Base-by-base conservation (phyloP, 2,329 filamentous ascomycete genomes). In the Periconia digitata region DNA sequence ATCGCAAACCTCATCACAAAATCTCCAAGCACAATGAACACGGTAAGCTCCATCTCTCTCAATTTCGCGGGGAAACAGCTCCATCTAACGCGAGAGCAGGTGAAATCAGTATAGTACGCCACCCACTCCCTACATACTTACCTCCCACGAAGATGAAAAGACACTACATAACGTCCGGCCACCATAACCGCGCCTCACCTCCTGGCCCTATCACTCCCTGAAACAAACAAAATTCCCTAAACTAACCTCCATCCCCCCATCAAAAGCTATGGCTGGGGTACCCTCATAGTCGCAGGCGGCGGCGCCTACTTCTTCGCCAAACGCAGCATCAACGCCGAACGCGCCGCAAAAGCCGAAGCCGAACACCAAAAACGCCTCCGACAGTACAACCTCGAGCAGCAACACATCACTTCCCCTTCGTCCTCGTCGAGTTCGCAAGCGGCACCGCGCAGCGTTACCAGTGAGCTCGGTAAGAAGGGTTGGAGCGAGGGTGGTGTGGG, bases 231-330 rank as follows among this genome's bases (percentile, higher is more conserved):
- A n/a, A n/a, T n/a, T n/a, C 27, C 10, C 10, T 10, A 32, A 12
- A 32, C 27, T 15, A 32, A n/a, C 42, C 34, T 17, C 18, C 35
- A 6, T 37, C n/a, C 34, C 34, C 7, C 13, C 35, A 37, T 37
- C 35, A 10, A 49, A 50, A 95, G 91, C 89, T 77, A 92, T 66
- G 94, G 94, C 67, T 96, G 90, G 94, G 92, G 89, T 61, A 82
- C 90, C 42, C 82, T 97, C 46, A 94, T 92, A 69, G 79, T 62
- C 44, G 90, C 92, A 59, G 94, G 92, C 67, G 94, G 85, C 57
- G 89, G 87, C 55, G 91, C 92, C 64, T 99, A 97, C 79, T 91
- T 89, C 78, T 96, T 96, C 71, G 94, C 94, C 56, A 99, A 99
- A 80, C 82, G 84, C 67, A 86, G 86, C 72, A 95, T 99, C 81